Evolutionary conservation across 495 filamentous ascomycete species (phyloP), one percentile per base, ranked within the genome.

Genomic region (Tuber microsphaerosporum): DNA sequence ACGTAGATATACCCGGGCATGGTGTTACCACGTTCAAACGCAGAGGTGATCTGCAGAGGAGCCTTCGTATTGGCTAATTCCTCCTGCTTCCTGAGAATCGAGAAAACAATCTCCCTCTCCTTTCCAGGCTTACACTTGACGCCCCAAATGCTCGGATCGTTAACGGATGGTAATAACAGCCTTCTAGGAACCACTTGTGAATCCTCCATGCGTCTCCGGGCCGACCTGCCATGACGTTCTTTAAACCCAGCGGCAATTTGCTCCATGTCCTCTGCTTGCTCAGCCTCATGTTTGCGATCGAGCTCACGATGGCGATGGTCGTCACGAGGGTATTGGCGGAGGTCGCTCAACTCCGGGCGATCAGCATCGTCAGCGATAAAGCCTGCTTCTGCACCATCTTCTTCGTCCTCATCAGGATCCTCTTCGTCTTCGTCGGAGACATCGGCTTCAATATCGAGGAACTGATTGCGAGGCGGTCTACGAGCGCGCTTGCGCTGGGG

Each of bases 1-100:
- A 97, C 90, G 84, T 98, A 99, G 82, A 99, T 89, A 84, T 94
- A 94, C 46, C 96, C 96, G 80, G 91, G 89, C 92, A 97, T 97
- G 37, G 90, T 87, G 45, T 90, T 90, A 71, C 90, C 92, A 70
- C 94, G 90, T 84, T 97, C 94, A 78, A 99, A 97, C 19, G 93
- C 95, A 0, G 92, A 91, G 6, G 91, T 92, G 73, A 98, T 94
- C 73, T 89, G 88, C 45, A 96, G 84, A 69, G 92, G 90, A 69
- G 93, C 89, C 72, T 92, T 91, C 14, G 91, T 91, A n/a, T 87
- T 86, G 10, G 87, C 81, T 46, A 92, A 86, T 76, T 97, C 92
- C 82, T 94, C 91, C 44, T 94, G 89, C n/a, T 92, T 91, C 82
- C 92, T 94, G 83, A 92, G 91, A 80, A 98, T 91, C 37, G 89